Base-by-base conservation (phyloP, 2,329 filamentous ascomycete genomes). In the Diaporthe helianthi region DNA sequence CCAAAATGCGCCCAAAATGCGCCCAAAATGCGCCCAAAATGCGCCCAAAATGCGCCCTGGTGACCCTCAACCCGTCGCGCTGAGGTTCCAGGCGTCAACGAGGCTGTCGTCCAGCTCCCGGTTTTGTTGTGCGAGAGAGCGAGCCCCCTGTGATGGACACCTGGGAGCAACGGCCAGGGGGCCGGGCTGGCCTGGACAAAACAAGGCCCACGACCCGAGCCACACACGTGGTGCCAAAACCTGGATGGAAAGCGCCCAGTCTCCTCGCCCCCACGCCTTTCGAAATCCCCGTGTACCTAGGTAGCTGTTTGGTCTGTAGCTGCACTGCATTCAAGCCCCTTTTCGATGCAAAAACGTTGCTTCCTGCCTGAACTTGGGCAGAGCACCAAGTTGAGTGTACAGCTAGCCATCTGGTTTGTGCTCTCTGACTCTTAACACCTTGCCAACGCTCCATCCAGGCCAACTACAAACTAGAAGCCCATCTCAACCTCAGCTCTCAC, bases 21-120 rank as follows among this genome's bases (percentile, higher is more conserved):
- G 36, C 9, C 60, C 52, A 38, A 17, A n/a, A n/a, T n/a, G n/a
- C n/a, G 66, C 47, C 36, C 51, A 54, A 46, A 26, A 41, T 49
- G 51, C 36, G 36, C 9, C 60, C 52, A 38, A 17, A n/a, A n/a
- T n/a, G n/a, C n/a, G n/a, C n/a, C n/a, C n/a, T n/a, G n/a, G n/a
- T n/a, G n/a, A n/a, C n/a, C n/a, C n/a, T n/a, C n/a, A n/a, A 69
- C 46, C 47, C n/a, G 19, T 10, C 19, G 13, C 65, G 22, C 54
- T 4, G 54, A 58, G 54, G 31, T 33, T 4, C 31, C 5, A 33
- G 54, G 54, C 7, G 0, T 41, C 36, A 22, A n/a, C 33, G 33
- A 60, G 54, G 54, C 10, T 26, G 54, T 60, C 54, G 36, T 17
- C 31, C 36, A 60, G 54, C 22, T 60, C 24, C 5, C 36, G 29